A percentile compares a stretch with the other conserved stretches of the same genome.
phyloP scores from a whole-genome alignment of 2,329 filamentous ascomycete genomes.

The Xenoacremonium recifei region DNA sequence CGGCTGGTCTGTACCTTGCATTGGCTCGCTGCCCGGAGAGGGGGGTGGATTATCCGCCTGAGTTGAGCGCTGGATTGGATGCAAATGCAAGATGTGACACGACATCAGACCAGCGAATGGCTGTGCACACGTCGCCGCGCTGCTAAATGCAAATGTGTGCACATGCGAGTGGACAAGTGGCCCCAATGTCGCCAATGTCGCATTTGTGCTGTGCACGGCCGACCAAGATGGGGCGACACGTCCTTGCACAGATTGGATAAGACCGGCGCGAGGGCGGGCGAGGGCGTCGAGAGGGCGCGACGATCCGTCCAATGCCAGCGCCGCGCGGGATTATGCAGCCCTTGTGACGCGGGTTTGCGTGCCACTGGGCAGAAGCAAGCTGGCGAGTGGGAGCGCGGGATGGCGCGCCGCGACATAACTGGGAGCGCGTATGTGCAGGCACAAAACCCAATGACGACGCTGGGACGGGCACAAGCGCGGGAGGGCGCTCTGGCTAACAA shows the following conservation, averaged over 20 bases:
- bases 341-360: conserved; percentile 34
- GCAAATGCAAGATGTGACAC: conserved; percentile 28
- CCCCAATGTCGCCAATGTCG: conserved; percentile 10
- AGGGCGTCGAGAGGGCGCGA: neutral
- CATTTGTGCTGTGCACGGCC: conserved; percentile 23
- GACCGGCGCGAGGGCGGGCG: neutral
- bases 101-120: conserved; percentile 28
- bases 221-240: neutral
- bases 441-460: neutral
- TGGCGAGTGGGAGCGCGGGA: conserved; percentile 21
- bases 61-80: conserved; percentile 15
- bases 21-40: conserved; percentile 2
- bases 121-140: conserved; percentile 27
- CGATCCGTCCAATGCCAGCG: conserved; percentile 25
- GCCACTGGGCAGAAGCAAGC: conserved; percentile 25
- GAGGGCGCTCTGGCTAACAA: no score
- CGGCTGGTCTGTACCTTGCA: conserved; percentile 3
- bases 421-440: conserved; percentile 15
- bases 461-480: neutral
- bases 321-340: conserved; percentile 33
- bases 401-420: conserved; percentile 26
- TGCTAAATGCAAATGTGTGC: conserved; percentile 19
- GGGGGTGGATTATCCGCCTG: conserved; percentile 19
- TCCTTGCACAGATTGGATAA: neutral
- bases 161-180: conserved; percentile 23